These are phyloP conservation scores for Scenedesmus sp. DNA, from an alignment of 163 green algal species.

Conservation along the genomic window DNA sequence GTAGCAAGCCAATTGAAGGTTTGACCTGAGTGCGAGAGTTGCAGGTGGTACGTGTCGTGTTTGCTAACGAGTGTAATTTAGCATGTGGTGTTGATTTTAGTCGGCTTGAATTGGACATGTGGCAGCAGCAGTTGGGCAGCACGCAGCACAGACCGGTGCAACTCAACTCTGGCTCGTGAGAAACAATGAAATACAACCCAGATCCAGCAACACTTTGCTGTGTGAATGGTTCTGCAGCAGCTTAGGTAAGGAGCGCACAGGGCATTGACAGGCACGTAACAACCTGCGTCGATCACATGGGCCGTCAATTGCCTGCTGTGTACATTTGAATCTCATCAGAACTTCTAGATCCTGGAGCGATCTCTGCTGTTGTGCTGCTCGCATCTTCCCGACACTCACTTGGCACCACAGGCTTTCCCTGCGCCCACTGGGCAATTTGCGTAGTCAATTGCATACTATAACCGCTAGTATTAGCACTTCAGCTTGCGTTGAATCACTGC, in stretches of 20 bases:
- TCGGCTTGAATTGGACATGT: neutral
- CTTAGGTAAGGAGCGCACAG: neutral
- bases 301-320: neutral
- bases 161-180: neutral
- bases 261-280: conserved; percentile 7
- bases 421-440: neutral
- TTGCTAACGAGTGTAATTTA: neutral
- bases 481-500: neutral
- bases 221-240: neutral
- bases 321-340: neutral
- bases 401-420: neutral
- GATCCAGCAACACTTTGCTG: neutral
- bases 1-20: neutral
- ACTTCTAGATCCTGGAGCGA: neutral
- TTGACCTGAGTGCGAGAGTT: neutral
- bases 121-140: neutral
- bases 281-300: neutral
- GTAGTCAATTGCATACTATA: neutral
- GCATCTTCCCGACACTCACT: neutral
- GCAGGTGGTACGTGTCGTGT: neutral
- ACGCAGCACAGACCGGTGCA: neutral
- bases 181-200: neutral
- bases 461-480: neutral
- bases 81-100: neutral
- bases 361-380: neutral